These are phyloP conservation scores for Penicillium antarcticum DNA, from an alignment of 495 filamentous ascomycete genomes.

Conservation along the genomic window DNA sequence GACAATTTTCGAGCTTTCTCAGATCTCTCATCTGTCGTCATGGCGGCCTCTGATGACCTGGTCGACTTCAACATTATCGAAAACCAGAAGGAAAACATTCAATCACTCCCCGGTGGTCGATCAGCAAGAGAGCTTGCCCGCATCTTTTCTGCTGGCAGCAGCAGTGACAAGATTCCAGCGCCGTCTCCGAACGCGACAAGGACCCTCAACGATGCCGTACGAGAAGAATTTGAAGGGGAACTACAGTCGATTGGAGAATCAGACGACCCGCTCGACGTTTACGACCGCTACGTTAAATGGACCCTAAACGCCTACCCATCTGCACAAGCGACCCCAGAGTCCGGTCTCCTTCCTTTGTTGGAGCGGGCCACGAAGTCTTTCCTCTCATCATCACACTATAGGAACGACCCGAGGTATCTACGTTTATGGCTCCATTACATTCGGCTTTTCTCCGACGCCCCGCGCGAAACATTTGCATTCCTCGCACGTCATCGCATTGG, in stretches of 20 bases:
- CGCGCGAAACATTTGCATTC: slow-evolving; percentile 88
- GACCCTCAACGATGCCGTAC: slow-evolving; percentile 71
- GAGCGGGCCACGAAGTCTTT: slow-evolving; percentile 92
- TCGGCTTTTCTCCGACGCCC: slow-evolving; percentile 84
- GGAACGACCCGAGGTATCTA: slow-evolving; percentile 90
- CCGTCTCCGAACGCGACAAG: slow-evolving; percentile 67
- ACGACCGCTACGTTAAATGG: slow-evolving; percentile 96
- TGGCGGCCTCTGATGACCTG: slow-evolving; percentile 54
- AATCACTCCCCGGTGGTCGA: slow-evolving; percentile 83
- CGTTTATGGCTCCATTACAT: slow-evolving; percentile 94
- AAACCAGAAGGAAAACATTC: slow-evolving; percentile 94
- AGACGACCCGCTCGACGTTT: slow-evolving; percentile 93
- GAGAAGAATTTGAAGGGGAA: slow-evolving; percentile 84
- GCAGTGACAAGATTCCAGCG: slow-evolving; percentile 41
- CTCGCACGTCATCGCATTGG: slow-evolving; percentile 85
- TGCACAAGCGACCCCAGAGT: slow-evolving; percentile 85
- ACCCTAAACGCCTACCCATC: slow-evolving; percentile 92
- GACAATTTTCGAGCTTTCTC: slow-evolving; percentile 3
- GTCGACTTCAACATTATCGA: slow-evolving; percentile 97
- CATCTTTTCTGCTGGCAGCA: slow-evolving; percentile 65
- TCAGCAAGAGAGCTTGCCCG: slow-evolving; percentile 87
- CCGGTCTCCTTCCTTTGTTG: slow-evolving; percentile 80
- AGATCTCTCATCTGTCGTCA: slow-evolving; percentile 21
- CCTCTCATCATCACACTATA: slow-evolving; percentile 78
- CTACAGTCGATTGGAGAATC: slow-evolving; percentile 73